Percentiles rank a stretch among this genome's conserved stretches.
These are phyloP conservation scores for Pseudopithomyces maydicus DNA, from an alignment of 2,329 filamentous ascomycete species.

Conservation along the genomic window DNA sequence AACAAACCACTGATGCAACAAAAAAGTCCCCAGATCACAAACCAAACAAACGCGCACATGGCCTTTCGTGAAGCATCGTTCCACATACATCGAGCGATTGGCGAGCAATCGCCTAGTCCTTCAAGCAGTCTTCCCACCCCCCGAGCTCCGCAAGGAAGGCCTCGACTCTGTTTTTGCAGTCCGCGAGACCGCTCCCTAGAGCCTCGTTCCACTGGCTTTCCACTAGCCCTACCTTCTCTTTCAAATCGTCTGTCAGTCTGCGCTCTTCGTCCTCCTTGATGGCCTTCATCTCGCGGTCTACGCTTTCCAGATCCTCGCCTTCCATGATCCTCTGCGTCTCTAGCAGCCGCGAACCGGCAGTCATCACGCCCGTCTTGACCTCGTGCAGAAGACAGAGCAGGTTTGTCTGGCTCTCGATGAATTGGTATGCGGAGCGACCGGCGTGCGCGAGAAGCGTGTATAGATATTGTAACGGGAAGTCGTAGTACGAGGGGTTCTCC, in stretches of 20 bases:
- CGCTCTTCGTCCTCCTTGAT: slow-evolving; percentile 71
- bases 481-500: slow-evolving; percentile 82
- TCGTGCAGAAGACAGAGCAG: slow-evolving; percentile 88
- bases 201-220: slow-evolving; percentile 91
- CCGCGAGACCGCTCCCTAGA: slow-evolving; percentile 76
- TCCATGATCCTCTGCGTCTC: slow-evolving; percentile 64
- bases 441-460: slow-evolving; percentile 84
- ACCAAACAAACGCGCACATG: not conserved
- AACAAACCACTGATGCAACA: slow-evolving; percentile 12
- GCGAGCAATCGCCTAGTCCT: slow-evolving; percentile 33
- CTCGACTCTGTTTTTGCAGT: slow-evolving; percentile 75
- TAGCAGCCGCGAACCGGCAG: slow-evolving; percentile 68
- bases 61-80: not conserved
- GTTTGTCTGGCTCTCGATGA: slow-evolving; percentile 94
- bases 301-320: slow-evolving; percentile 46
- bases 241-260: slow-evolving; percentile 79
- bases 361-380: slow-evolving; percentile 78
- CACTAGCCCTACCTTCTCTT: slow-evolving; percentile 89
- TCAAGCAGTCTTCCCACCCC: slow-evolving; percentile 79
- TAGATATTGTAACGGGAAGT: slow-evolving; percentile 87
- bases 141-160: slow-evolving; percentile 74
- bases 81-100: too few relatives aligned
- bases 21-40: slow-evolving; percentile 8
- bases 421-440: slow-evolving; percentile 93
- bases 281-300: slow-evolving; percentile 57